Conservation (phyloP, 495 filamentous ascomycete genomes). For the Aspergillus sclerotiicarbonarius region DNA sequence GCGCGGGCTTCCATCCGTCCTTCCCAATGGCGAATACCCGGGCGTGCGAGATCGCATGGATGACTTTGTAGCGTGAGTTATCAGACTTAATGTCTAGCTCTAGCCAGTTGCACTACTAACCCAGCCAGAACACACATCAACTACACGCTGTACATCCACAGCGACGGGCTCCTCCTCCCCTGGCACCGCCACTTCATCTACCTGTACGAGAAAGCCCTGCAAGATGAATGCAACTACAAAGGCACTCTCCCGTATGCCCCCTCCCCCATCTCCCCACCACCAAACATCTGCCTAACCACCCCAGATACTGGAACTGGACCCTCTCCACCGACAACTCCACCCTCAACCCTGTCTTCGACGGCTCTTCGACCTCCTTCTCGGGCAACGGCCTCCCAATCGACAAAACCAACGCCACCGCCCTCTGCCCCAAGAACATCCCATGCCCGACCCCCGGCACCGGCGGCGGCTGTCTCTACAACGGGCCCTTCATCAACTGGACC, state of each 20-base stretch:
- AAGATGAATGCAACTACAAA: constrained; percentile 65
- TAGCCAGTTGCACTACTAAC: constrained; percentile 11
- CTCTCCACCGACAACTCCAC: constrained; percentile 33
- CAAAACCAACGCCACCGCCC: constrained; percentile 27
- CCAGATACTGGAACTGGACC: constrained; percentile 55
- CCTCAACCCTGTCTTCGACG: constrained; percentile 46
- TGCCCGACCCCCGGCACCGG: constrained; percentile 49
- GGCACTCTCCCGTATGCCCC: constrained; percentile 42
- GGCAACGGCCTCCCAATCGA: constrained; percentile 46
- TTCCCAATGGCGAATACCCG: constrained; percentile 40
- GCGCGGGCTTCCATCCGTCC: constrained; percentile 38
- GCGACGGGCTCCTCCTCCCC: constrained; percentile 50
- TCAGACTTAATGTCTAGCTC: too few relatives aligned
- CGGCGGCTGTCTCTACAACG: constrained; percentile 60
- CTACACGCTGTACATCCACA: constrained; percentile 39
- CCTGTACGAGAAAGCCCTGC: constrained; percentile 61
- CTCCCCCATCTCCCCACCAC: background rate
- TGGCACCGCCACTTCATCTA: constrained; percentile 67
- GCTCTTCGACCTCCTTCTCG: constrained; percentile 38
- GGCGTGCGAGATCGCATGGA: constrained; percentile 51
- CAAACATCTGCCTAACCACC: constrained; percentile 15
- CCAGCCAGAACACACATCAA: constrained; percentile 45
- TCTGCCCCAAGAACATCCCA: constrained; percentile 11
- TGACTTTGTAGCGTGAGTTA: constrained; percentile 56
- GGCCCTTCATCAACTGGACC: constrained; percentile 50